phyloP scores from a whole-genome alignment of 108 stramenopile genomes.

The Epipyxis sp. region DNA sequence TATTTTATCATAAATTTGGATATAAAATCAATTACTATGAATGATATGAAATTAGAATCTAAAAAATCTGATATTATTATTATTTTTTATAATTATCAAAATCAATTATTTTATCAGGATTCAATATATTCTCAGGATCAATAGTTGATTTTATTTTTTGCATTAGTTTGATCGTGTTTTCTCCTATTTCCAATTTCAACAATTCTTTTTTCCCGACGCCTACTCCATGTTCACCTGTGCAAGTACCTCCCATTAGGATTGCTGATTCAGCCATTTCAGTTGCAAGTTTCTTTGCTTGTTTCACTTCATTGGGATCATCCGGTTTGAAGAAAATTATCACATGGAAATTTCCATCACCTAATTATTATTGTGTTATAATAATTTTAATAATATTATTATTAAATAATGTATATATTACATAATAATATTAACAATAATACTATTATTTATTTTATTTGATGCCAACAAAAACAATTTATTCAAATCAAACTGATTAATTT shows the following conservation, averaged over 20 bases:
- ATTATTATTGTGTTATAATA: conserved; percentile 23
- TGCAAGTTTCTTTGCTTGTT: conserved; percentile 53
- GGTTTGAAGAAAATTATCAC: conserved; percentile 58
- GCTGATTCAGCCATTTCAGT: conserved; percentile 44
- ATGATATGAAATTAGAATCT: too few relatives aligned
- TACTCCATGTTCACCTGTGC: conserved; percentile 95
- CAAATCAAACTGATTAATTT: too few relatives aligned
- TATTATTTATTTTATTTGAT: too few relatives aligned
- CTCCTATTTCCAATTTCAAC: conserved; percentile 70
- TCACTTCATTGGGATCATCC: conserved; percentile 67
- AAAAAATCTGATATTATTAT: too few relatives aligned
- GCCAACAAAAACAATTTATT: too few relatives aligned
- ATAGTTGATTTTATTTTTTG: conserved; percentile 70
- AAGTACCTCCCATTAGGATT: conserved; percentile 75
- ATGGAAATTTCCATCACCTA: conserved; percentile 97
- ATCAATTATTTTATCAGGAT: conserved; percentile 81
- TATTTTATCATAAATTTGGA: too few relatives aligned
- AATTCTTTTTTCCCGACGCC: conserved; percentile 84
- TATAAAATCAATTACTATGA: too few relatives aligned
- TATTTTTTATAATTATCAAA: too few relatives aligned
- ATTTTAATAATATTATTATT: background rate
- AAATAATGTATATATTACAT: too few relatives aligned
- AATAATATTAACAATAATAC: too few relatives aligned
- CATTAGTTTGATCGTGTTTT: conserved; percentile 78
- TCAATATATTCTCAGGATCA: conserved; percentile 82